Conservation (phyloP, 805 yeast species). For the Spathaspora passalidarum region DNA sequence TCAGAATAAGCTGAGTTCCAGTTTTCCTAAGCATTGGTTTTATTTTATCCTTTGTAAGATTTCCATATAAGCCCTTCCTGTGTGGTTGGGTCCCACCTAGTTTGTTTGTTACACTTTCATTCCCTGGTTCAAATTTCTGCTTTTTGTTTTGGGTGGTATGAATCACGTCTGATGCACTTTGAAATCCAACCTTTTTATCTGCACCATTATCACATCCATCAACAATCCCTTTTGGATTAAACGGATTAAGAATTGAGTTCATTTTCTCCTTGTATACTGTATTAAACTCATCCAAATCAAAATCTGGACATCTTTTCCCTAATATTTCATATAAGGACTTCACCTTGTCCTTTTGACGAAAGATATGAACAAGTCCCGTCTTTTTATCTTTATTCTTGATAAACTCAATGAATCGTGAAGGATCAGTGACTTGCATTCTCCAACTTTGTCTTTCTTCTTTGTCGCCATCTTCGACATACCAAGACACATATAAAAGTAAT, state of each 20-base stretch:
- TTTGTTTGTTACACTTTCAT: too few species aligned
- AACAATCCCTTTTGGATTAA: too few species aligned
- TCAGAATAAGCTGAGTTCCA: too few species aligned
- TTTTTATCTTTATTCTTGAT: conserved; percentile 6
- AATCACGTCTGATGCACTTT: too few species aligned
- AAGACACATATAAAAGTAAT: conserved; percentile 46
- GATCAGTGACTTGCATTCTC: conserved; percentile 16
- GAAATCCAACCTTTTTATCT: too few species aligned
- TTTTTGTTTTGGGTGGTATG: too few species aligned
- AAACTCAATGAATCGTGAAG: conserved; percentile 27
- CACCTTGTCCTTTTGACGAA: conserved; percentile 16
- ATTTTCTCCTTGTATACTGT: conserved; percentile 13
- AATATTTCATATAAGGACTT: conserved; percentile 17
- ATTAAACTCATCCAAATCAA: conserved; percentile 8
- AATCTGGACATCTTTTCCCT: conserved; percentile 4
- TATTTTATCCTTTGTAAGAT: too few species aligned
- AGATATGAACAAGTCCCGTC: conserved; percentile 14
- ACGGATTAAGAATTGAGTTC: not conserved
- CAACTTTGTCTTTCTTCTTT: conserved; percentile 11
- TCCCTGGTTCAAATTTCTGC: too few species aligned
- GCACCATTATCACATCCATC: too few species aligned
- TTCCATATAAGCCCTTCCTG: too few species aligned
- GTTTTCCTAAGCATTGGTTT: too few species aligned
- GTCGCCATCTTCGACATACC: conserved; percentile 15
- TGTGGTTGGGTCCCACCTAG: too few species aligned